Evolutionary conservation across 257 asterid species (phyloP), one percentile per base, ranked within the genome.

Genomic region (Capsicum chinense): DNA sequence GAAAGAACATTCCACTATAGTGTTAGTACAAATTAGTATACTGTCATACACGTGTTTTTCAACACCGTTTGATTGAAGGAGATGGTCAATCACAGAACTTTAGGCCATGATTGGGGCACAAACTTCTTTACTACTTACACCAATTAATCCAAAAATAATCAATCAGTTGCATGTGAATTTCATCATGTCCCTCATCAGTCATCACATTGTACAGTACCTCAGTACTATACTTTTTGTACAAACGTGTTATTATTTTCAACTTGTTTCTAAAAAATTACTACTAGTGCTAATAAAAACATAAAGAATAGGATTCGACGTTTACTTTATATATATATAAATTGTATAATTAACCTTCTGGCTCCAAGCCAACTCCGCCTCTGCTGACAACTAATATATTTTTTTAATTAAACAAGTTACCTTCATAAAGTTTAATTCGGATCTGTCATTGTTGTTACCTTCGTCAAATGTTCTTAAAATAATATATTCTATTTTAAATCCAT

Each of bases 1-100:
- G 58, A 59, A 70, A 82, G 21, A 68, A 83, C 69, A 83, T 68
- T 54, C 80, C 44, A 39, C 57, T 17, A 80, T 67, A 10, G 56
- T 52, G 14, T 14, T 62, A 9, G 15, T 0, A 66, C 48, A 58
- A 1, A 39, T 39, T 39, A 44, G 62, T 26, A 50, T 7, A 82
- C 33, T 66, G 66, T 15, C 79, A 37, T 67, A 73, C 80, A 35
- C 80, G 42, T 82, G 85, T 19, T 50, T 42, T 35, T 82, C 12
- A 50, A 8, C 66, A 52, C 85, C 68, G 68, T 82, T 56, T 26
- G 79, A 82, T 81, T 42, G 57, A 80, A 14, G 9, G 52, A 4
- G 44, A 80, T 60, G 59, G n/a, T 12, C 54, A 44, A 67, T 82
- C 12, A 67, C 2, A 54, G 48, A 50, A 37, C 26, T 79, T 79